Evolutionary conservation across 2,329 filamentous ascomycete species (phyloP), one percentile per base, ranked within the genome.

Genomic region (Aspergillus sp.): DNA sequence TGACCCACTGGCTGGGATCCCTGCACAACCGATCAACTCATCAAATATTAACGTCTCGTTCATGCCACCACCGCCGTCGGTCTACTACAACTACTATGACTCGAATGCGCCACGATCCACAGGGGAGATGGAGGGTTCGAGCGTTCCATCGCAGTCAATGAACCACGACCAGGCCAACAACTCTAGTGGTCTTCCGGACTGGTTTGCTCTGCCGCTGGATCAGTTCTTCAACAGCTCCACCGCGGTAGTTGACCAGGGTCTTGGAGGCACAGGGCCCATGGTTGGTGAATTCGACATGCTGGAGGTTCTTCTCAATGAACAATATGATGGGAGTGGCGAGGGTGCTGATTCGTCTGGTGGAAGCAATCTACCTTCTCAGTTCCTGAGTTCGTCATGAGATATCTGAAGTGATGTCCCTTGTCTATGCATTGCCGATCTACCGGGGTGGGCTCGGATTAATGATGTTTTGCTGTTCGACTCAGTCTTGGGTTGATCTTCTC

Each of bases 131-230:
- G 62, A 65, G 7, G 50, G 57, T 6, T 48, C 59, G 4, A 60
- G 57, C 26, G 44, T 62, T 8, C 52, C 63, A 5, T 59, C 61
- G 6, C 62, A 66, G 28, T 42, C 54, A 5, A 52, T 59, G 47
- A 19, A 19, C 19, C 53, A 53, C 26, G 58, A 59, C 30, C 54
- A 49, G 35, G 51, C 59, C 36, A 56, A 57, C 19, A 54, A 53
- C 28, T 57, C 55, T 32, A 48, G 56, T 31, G 58, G 52, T 3
- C 57, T 68, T 13, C 73, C 75, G 33, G 79, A 82, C 59, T 83
- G 80, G 80, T 70, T 83, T 40, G 75, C 79, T 0, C 58, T 83
- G n/a, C 78, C 79, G 1, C 67, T 83, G 3, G 78, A 83, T 58
- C 77, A 78, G 35, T 72, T 83, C 47, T 72, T 82, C 42, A 75